A percentile compares a stretch with the other conserved stretches of the same genome.
phyloP scores from a whole-genome alignment of 441 rosid genomes.

The Gossypium lobatum region DNA sequence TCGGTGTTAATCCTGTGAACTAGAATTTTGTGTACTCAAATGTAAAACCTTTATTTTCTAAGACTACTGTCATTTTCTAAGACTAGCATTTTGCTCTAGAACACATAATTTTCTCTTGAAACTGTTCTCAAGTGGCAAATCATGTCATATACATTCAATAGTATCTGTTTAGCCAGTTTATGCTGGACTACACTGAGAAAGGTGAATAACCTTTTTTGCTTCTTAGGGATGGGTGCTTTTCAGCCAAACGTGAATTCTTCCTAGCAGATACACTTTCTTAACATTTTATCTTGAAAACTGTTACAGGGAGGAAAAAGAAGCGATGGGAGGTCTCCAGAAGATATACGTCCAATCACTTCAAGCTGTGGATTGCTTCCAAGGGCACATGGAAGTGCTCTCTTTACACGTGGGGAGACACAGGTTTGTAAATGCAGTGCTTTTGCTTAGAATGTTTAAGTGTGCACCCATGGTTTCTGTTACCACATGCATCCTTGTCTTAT shows the following conservation, averaged over 20 bases:
- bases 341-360: constrained; percentile 81
- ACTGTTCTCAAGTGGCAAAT: neutral
- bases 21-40: neutral
- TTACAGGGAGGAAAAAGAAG: constrained; percentile 92
- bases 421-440: constrained; percentile 26
- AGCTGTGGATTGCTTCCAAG: constrained; percentile 93
- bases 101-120: neutral
- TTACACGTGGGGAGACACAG: constrained; percentile 99
- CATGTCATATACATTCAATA: neutral
- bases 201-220: neutral
- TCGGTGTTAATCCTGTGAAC: neutral
- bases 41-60: neutral
- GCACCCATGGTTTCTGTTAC: neutral
- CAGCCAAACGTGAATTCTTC: constrained; percentile 12
- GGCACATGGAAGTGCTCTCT: constrained; percentile 97
- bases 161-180: neutral
- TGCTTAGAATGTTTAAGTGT: neutral
- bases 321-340: constrained; percentile 82
- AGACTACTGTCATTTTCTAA: neutral
- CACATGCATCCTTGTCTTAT: neutral
- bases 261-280: neutral
- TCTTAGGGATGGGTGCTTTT: neutral
- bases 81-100: neutral
- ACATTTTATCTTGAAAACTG: constrained; percentile 11
- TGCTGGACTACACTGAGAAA: constrained; percentile 1